phyloP scores from a whole-genome alignment of 2,329 filamentous ascomycete species.

The Aspergillus luchuensis region DNA sequence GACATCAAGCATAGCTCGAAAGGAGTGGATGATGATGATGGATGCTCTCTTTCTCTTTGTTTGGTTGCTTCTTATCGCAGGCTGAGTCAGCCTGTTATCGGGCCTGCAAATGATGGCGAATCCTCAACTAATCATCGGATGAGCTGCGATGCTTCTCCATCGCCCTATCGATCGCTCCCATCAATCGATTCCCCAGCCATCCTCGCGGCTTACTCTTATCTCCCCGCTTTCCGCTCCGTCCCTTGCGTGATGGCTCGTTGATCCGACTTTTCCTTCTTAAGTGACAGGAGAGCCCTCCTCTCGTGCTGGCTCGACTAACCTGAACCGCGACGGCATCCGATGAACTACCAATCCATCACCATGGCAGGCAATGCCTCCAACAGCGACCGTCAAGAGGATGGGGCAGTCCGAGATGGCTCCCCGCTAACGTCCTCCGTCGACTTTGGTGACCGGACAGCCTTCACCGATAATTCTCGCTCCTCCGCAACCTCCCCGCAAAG shows the following conservation, averaged over 20 bases:
- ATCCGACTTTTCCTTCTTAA: not conserved
- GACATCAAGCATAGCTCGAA: too few species aligned
- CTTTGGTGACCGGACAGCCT: constrained; percentile 4
- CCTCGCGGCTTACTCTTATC: constrained; percentile 4
- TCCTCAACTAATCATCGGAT: not conserved
- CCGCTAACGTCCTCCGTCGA: constrained; percentile 5
- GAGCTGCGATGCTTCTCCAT: not conserved
- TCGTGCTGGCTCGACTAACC: not conserved
- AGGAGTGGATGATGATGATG: not conserved
- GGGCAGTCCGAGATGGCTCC: constrained; percentile 8
- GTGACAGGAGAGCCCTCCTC: not conserved
- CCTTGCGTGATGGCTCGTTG: constrained; percentile 5
- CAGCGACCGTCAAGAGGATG: constrained; percentile 8
- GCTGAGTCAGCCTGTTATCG: not conserved
- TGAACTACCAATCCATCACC: constrained; percentile 42
- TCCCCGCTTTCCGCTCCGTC: not conserved
- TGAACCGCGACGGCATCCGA: constrained; percentile 16
- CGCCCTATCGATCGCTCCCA: not conserved
- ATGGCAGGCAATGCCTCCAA: constrained; percentile 33
- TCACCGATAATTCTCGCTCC: constrained; percentile 5
- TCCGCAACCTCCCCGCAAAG: constrained; percentile 51
- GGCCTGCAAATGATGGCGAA: not conserved
- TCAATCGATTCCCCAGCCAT: not conserved
- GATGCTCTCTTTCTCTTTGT: not conserved
- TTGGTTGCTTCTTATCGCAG: not conserved